Base-by-base conservation (phyloP, 1,139 yeast species). In the Pichia sp. region DNA sequence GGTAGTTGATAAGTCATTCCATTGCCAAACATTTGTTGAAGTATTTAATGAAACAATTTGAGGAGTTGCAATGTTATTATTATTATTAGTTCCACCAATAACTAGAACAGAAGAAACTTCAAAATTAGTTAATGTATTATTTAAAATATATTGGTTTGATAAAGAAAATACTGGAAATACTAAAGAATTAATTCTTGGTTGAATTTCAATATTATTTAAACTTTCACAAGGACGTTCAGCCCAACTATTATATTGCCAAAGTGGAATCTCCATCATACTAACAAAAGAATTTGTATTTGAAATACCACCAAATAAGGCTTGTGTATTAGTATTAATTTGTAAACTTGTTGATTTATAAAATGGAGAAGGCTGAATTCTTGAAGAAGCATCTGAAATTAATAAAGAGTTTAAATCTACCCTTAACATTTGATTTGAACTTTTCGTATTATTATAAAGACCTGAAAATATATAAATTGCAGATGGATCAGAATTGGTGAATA, bases 181-280 rank as follows among this genome's bases (percentile, higher is more conserved):
- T 50, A 79, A 56, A 0, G 83, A 68, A 38, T 65, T 61, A 1
- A 70, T 69, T 45, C 86, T 66, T 10, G 83, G 68, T 51, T 75
- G 78, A 4, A 79, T 69, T 30, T 59, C 56, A 11, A 59, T 54
- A 2, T 57, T 55, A 4, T 36, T 40, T 26, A 61, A 61, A 7
- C 55, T 57, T 2, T 67, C 54, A 1, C 70, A 66, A 1, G 69
- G 62, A 49, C 69, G 68, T 60, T 78, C 80, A 3, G 80, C 70
- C 87, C 87, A 81, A 2, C 82, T 66, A 44, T 69, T 70, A 49
- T 74, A 75, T 53, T 76, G 78, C 82, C 83, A 80, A 1, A 78
- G 58, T 0, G 86, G 85, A 6, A 79, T 61, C 61, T 81, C 86
- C 56, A 72, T 71, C 76, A 81, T 73, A 48, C 76, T 73, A 35